Conservation (phyloP, 495 filamentous ascomycete genomes). For the Amniculicola lignicola region DNA sequence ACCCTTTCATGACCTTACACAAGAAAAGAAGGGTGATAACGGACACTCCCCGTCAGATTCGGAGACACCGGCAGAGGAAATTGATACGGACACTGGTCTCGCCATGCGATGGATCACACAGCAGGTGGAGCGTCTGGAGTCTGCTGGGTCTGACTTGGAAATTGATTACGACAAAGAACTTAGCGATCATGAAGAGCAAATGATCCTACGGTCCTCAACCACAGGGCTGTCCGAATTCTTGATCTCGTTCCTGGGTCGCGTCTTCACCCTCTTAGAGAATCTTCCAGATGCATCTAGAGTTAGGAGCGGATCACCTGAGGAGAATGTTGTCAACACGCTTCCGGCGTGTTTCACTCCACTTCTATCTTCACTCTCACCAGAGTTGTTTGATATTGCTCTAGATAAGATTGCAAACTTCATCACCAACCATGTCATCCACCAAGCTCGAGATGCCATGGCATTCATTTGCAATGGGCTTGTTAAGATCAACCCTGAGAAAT, state of each 20-base stretch:
- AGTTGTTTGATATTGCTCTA: constrained; percentile 86
- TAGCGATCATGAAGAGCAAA: constrained; percentile 79
- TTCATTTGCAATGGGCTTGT: constrained; percentile 96
- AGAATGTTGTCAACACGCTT: constrained; percentile 94
- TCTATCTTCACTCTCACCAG: constrained; percentile 85
- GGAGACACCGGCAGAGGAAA: constrained; percentile 44
- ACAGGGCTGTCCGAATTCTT: constrained; percentile 91
- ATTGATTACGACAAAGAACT: constrained; percentile 83
- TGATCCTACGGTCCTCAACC: constrained; percentile 93
- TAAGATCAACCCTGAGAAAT: constrained; percentile 91
- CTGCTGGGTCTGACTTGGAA: constrained; percentile 75
- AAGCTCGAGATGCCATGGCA: constrained; percentile 96
- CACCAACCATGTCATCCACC: constrained; percentile 93
- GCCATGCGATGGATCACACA: constrained; percentile 91
- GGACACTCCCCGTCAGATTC: constrained; percentile 17
- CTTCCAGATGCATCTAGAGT: constrained; percentile 84
- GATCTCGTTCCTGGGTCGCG: constrained; percentile 81
- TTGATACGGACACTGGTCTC: constrained; percentile 56
- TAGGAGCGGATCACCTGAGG: constrained; percentile 86
- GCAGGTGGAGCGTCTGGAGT: constrained; percentile 90
- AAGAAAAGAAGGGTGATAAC: constrained; percentile 36
- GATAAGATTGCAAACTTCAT: constrained; percentile 91
- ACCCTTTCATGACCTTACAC: constrained; percentile 79
- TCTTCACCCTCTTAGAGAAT: constrained; percentile 94
- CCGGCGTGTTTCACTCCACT: constrained; percentile 89